Evolutionary conservation across 2,329 filamentous ascomycete genomes (phyloP).

Genomic region (Diplodia mutila): DNA sequence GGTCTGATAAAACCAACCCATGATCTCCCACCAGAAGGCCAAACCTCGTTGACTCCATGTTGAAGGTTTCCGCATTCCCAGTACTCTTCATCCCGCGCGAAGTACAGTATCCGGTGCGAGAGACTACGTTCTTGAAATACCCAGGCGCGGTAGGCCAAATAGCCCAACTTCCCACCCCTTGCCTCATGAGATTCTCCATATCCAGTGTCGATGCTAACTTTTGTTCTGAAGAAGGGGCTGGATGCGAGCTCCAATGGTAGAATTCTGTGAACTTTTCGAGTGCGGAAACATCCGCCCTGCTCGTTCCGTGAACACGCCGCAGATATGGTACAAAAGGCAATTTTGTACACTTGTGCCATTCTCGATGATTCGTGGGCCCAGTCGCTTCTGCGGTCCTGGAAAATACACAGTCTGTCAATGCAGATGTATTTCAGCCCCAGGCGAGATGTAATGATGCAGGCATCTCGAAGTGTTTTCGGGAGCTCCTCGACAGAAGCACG

Average conservation of each 20-base stretch:
- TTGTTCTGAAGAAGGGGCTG: background rate
- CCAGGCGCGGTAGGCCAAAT: background rate
- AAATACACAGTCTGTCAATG: background rate
- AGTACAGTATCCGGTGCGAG: constrained; percentile 10
- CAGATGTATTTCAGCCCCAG: background rate
- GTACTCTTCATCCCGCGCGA: background rate
- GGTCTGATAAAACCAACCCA: no score
- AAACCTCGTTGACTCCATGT: background rate
- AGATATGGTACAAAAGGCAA: background rate
- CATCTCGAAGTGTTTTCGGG: background rate
- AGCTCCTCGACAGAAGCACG: background rate
- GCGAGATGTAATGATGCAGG: background rate
- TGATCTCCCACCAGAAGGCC: background rate
- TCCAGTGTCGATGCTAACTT: no score
- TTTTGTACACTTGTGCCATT: background rate
- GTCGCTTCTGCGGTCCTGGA: background rate
- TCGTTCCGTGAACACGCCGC: background rate
- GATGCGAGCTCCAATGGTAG: background rate
- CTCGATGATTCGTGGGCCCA: background rate
- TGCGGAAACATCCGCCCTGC: background rate
- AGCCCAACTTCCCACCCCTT: background rate
- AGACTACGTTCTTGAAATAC: constrained; percentile 18
- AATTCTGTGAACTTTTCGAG: background rate
- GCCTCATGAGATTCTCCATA: no score
- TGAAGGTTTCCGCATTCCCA: constrained; percentile 18